Percentiles rank a stretch among this genome's conserved stretches.
These are phyloP conservation scores for Micractinium conductrix DNA, from an alignment of 139 green algal species.

Conservation along the genomic window DNA sequence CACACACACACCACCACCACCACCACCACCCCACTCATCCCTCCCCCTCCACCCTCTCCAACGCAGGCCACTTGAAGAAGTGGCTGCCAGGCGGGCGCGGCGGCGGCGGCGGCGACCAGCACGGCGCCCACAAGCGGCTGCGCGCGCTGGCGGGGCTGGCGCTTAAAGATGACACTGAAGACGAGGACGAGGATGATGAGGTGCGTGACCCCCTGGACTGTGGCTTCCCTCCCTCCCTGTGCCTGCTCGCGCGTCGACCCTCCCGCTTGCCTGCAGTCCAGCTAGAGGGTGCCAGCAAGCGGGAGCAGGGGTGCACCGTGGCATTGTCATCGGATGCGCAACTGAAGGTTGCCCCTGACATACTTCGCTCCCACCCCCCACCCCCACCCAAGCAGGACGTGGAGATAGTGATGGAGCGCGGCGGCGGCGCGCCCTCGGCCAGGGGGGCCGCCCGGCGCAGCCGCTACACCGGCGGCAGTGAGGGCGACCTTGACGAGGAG, in stretches of 20 bases:
- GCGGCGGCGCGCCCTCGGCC: neutral
- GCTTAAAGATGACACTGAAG: slow-evolving; percentile 21
- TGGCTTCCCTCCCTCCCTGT: too few relatives aligned
- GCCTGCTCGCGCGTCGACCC: too few relatives aligned
- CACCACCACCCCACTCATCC: too few relatives aligned
- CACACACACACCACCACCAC: neutral
- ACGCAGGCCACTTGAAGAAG: slow-evolving; percentile 46
- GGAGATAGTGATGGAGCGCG: neutral
- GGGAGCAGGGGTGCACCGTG: too few relatives aligned
- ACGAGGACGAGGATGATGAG: slow-evolving; percentile 22
- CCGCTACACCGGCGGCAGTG: neutral
- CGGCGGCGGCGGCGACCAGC: neutral
- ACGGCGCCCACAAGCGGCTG: too few relatives aligned
- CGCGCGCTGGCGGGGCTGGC: slow-evolving; percentile 37
- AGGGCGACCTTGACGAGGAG: neutral
- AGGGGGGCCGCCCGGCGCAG: neutral
- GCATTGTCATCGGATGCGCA: too few relatives aligned
- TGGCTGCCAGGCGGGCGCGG: slow-evolving; percentile 14
- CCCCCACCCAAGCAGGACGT: neutral
- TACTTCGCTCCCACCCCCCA: too few relatives aligned
- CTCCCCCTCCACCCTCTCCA: neutral
- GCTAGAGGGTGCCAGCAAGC: too few relatives aligned
- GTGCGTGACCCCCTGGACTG: neutral
- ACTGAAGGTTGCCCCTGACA: too few relatives aligned
- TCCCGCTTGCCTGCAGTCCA: too few relatives aligned